Conservation (phyloP, 768 basidiomycete genomes). For the Trametes cubensis region DNA sequence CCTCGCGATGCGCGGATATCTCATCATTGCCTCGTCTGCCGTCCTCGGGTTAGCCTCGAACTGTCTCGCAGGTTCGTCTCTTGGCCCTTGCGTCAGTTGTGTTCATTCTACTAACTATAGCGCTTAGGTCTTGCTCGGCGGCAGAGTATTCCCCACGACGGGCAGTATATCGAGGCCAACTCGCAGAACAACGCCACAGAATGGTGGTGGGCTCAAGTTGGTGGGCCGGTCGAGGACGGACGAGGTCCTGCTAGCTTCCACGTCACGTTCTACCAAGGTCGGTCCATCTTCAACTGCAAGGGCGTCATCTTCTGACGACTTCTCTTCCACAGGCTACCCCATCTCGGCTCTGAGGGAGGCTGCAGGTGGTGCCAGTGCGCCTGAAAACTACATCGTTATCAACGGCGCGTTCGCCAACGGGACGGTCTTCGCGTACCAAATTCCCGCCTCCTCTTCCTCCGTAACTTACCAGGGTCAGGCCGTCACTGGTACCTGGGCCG, state of each 20-base stretch:
- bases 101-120: no score
- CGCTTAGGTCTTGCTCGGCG: no score
- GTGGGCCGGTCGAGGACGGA: conserved; percentile 13
- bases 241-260: conserved; percentile 26
- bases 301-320: not conserved
- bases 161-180: conserved; percentile 27
- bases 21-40: no score
- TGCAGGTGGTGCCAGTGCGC: not conserved
- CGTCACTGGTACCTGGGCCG: conserved; percentile 26
- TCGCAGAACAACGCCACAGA: conserved; percentile 26
- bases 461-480: conserved; percentile 21
- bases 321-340: conserved; percentile 10
- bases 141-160: conserved; percentile 21
- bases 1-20: no score
- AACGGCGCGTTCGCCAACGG: conserved; percentile 29
- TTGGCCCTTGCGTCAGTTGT: no score
- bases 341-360: not conserved
- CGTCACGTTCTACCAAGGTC: conserved; percentile 30
- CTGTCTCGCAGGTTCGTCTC: no score
- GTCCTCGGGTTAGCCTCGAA: no score
- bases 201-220: conserved; percentile 32
- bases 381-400: conserved; percentile 25
- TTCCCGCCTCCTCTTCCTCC: conserved; percentile 23
- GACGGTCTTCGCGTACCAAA: conserved; percentile 21
- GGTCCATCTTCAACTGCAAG: not conserved